Conservation (phyloP, 2,329 filamentous ascomycete species). For the Penicillium olsonii region DNA sequence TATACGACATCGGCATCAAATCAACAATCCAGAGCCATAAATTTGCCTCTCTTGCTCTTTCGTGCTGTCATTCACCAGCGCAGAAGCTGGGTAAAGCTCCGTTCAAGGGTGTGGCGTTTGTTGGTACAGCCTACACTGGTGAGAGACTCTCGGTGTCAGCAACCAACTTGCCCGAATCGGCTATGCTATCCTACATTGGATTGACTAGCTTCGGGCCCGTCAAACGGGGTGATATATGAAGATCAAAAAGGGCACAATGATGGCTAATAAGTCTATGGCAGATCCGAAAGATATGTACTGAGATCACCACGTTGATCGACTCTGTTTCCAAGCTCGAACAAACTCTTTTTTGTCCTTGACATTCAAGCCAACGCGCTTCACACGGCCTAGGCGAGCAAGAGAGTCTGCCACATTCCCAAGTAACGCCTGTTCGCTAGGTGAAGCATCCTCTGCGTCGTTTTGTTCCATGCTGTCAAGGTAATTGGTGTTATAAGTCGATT, state of each 20-base stretch:
- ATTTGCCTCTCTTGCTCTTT: no score
- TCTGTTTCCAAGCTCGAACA: slow-evolving; percentile 67
- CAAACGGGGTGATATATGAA: background rate
- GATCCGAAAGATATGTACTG: background rate
- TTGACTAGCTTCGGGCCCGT: background rate
- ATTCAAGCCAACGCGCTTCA: slow-evolving; percentile 84
- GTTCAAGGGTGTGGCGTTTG: no score
- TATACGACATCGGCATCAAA: no score
- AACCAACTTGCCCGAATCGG: no score
- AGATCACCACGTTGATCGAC: slow-evolving; percentile 31
- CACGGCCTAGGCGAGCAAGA: slow-evolving; percentile 80
- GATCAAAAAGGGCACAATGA: background rate
- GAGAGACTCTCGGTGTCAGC: no score
- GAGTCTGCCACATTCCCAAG: slow-evolving; percentile 81
- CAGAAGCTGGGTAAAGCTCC: no score
- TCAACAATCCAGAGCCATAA: no score
- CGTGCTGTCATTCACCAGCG: no score
- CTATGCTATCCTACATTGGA: background rate
- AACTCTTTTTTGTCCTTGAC: slow-evolving; percentile 82
- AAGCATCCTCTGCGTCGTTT: slow-evolving; percentile 38
- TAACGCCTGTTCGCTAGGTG: slow-evolving; percentile 64
- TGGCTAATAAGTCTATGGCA: background rate
- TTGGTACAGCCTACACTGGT: no score
- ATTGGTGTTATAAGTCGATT: slow-evolving; percentile 46
- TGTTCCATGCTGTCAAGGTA: slow-evolving; percentile 49